Evolutionary conservation across 805 yeast genomes (phyloP), one percentile per base, ranked within the genome.

Genomic region (Zygotorulaspora danielsina): DNA sequence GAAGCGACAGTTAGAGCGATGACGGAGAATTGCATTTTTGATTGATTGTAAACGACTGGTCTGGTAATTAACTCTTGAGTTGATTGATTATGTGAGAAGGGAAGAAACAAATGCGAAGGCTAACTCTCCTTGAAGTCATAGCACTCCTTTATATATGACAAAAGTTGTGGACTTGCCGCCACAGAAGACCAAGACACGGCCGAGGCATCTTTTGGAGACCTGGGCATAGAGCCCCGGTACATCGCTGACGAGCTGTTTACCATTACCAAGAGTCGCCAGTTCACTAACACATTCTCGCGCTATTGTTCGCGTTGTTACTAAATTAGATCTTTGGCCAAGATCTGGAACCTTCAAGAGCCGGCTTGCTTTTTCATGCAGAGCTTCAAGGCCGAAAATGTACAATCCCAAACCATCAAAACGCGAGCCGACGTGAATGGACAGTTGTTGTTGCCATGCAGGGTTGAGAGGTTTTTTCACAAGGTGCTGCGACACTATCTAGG

Each of bases 1-100:
- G 45, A 44, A 19, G 36, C 42, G 32, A 40, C 29, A 37, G 47
- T 34, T 37, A 44, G 36, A 38, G 48, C 48, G 45, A 41, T 36
- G 33, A 44, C 42, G 19, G 48, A 44, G 41, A 44, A 44, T 38
- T 41, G 48, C 48, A 44, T 44, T 37, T 33, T 22, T 36, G 34
- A 31, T 29, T 32, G 18, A 13, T 21, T 5, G 31, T 16, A 17
- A 44, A 38, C 12, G 48, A 35, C 32, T 41, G 27, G 22, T 31
- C 11, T 29, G 32, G 21, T 32, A 12, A 18, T 12, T 4, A 21
- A 8, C 24, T 21, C 24, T 21, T 21, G 24, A n/a, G n/a, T n/a
- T n/a, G n/a, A n/a, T n/a, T n/a, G n/a, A n/a, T n/a, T n/a, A n/a
- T n/a, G n/a, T n/a, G n/a, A n/a, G n/a, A n/a, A n/a, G n/a, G n/a